Conservation (phyloP, 2,329 filamentous ascomycete genomes). For the Xylaria sp. region DNA sequence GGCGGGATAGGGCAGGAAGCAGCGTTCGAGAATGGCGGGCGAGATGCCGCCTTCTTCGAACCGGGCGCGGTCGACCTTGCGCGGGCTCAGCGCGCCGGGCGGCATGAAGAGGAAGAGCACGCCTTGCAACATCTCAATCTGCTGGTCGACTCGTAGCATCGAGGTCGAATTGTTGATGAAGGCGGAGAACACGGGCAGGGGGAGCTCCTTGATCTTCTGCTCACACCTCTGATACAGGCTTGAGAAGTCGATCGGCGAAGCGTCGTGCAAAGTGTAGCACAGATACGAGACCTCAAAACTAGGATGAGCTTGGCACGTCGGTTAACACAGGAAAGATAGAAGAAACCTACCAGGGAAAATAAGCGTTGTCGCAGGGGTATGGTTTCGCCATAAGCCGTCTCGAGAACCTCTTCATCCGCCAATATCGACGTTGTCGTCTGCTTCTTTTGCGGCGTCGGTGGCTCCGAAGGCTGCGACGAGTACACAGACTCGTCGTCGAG, state of each 20-base stretch:
- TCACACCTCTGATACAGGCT: constrained; percentile 70
- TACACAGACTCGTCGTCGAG: constrained; percentile 64
- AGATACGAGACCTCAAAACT: constrained; percentile 56
- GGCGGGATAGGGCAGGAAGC: constrained; percentile 74
- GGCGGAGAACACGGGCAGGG: constrained; percentile 66
- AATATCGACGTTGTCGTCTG: constrained; percentile 38
- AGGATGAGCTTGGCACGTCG: constrained; percentile 38
- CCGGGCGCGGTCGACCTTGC: constrained; percentile 52
- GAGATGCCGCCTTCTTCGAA: constrained; percentile 56
- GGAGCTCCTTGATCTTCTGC: constrained; percentile 66
- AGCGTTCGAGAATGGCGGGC: constrained; percentile 60
- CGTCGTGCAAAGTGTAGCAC: constrained; percentile 57
- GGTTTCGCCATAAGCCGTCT: constrained; percentile 61
- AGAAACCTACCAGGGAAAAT: constrained; percentile 61
- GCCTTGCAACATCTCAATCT: constrained; percentile 59
- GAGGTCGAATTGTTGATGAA: constrained; percentile 61
- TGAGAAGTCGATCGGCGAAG: constrained; percentile 55
- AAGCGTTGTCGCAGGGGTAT: constrained; percentile 71
- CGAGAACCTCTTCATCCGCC: constrained; percentile 49
- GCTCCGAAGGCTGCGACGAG: constrained; percentile 60
- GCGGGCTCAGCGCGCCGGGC: constrained; percentile 56
- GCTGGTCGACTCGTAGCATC: constrained; percentile 52
- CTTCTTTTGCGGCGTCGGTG: constrained; percentile 57
- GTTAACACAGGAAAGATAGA: neutral
- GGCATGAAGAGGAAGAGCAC: constrained; percentile 60